A percentile compares a stretch with the other conserved stretches of the same genome.
Evolutionary conservation across 179 eudicot genomes (phyloP).

Genomic region (Drosera spatulata): DNA sequence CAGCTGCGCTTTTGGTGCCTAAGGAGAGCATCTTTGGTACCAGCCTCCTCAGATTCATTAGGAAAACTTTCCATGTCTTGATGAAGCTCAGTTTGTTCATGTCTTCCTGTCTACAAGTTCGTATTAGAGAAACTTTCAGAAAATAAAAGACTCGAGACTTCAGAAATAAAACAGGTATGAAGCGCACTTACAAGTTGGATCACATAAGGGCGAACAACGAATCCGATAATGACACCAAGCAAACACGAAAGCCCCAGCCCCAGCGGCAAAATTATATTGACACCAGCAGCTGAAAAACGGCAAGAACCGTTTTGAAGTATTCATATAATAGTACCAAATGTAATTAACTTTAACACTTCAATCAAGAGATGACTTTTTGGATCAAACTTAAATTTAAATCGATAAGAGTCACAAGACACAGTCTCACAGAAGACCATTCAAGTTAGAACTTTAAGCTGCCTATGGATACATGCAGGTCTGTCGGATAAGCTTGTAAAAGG

Average conservation of each 20-base stretch:
- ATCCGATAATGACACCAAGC: slow-evolving; percentile 40
- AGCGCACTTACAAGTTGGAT: slow-evolving; percentile 38
- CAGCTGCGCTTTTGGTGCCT: slow-evolving; percentile 70
- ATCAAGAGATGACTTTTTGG: too few relatives aligned
- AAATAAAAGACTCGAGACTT: background rate
- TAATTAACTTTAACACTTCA: too few relatives aligned
- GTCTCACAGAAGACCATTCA: too few relatives aligned
- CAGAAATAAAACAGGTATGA: background rate
- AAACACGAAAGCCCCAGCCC: slow-evolving; percentile 32
- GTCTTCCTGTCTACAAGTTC: slow-evolving; percentile 60
- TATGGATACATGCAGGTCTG: too few relatives aligned
- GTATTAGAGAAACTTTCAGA: slow-evolving; percentile 20
- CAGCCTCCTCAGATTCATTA: slow-evolving; percentile 54
- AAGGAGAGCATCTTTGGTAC: slow-evolving; percentile 34
- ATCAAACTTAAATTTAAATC: too few relatives aligned
- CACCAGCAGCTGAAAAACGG: slow-evolving; percentile 23
- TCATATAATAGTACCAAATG: too few relatives aligned
- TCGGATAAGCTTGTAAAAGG: too few relatives aligned
- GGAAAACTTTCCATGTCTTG: slow-evolving; percentile 64
- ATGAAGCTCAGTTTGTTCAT: slow-evolving; percentile 18
- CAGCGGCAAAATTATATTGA: slow-evolving; percentile 28
- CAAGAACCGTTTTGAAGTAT: background rate
- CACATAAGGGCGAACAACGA: slow-evolving; percentile 48
- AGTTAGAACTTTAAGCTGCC: too few relatives aligned
- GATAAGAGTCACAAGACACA: too few relatives aligned